Base-by-base conservation (phyloP, 345 rosid species). In the Hevea brasiliensis region DNA sequence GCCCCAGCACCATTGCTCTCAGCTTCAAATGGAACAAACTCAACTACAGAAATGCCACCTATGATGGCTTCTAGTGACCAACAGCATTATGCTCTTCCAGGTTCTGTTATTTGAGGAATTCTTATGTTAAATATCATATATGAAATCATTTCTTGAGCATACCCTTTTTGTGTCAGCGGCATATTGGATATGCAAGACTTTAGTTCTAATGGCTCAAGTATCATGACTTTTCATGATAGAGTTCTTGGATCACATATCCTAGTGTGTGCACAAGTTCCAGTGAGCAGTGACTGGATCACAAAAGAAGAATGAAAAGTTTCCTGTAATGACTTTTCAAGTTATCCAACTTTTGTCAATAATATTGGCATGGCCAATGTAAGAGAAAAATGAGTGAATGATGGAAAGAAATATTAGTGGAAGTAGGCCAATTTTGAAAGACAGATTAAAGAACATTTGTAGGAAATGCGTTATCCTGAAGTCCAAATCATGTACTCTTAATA, bases 1-100 rank as follows among this genome's bases (percentile, higher is more conserved):
- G 83, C 83, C 72, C 78, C 82, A 24, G 76, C 91, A 20, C 82
- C 85, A 56, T 59, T 72, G 51, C 81, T 85, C 65, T 75, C 86
- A 67, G 72, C 89, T 77, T 60, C 85, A 18, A 57, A 68, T 35
- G 68, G 68, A 62, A 74, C 81, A 56, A 81, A 79, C 74, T 77
- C 86, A 67, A 54, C 82, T 14, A n/a, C 47, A 9, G 79, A 84
- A 77, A 35, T 20, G 48, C 72, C 85, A 68, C 88, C 88, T 41
- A 17, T 75, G 47, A 63, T 68, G 70, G 66, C 84, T 67, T 86
- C 95, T n/a, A 72, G 24, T 48, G 79, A 64, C 64, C 65, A 85
- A 7, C 67, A 76, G 27, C 72, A 23, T 61, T 64, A 71, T 79
- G 69, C 27, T 70, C 74, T 83, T 67, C 78, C 90, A 70, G 93